Conservation (phyloP, 169 alveolate genomes). For the Eimeria praecox region DNA sequence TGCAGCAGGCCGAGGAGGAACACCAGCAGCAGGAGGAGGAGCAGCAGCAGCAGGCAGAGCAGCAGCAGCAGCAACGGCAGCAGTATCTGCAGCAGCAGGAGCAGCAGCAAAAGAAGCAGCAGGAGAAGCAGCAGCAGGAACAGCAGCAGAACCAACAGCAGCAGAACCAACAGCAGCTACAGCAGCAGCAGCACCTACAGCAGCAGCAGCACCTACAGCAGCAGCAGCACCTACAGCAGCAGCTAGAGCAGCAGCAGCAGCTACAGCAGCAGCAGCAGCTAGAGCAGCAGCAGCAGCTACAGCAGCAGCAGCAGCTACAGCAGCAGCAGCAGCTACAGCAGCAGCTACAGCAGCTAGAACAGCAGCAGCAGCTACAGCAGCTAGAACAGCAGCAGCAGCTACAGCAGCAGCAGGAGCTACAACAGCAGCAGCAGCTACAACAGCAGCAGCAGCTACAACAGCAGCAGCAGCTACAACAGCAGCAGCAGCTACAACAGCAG, state of each 20-base stretch:
- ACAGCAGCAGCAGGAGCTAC: not conserved
- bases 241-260: slow-evolving; percentile 23
- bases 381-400: slow-evolving; percentile 8
- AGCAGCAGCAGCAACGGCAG: not conserved
- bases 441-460: slow-evolving; percentile 19
- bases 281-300: not conserved
- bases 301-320: not conserved
- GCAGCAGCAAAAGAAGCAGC: not conserved
- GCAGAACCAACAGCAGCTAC: not conserved
- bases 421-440: slow-evolving; percentile 26
- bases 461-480: not conserved
- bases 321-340: not conserved
- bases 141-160: not conserved
- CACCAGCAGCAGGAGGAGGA: not conserved
- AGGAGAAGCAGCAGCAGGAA: not conserved
- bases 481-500: too few species aligned
- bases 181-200: not conserved
- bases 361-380: slow-evolving; percentile 36
- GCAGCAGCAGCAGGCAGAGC: not conserved
- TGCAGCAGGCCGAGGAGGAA: not conserved
- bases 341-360: not conserved
- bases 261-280: slow-evolving; percentile 26
- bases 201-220: too few species aligned
- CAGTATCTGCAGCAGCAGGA: not conserved
- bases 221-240: not conserved